A percentile compares a stretch with the other conserved stretches of the same genome.
Conservation (phyloP, 768 basidiomycete genomes). For the Termitomyces titanicus region DNA sequence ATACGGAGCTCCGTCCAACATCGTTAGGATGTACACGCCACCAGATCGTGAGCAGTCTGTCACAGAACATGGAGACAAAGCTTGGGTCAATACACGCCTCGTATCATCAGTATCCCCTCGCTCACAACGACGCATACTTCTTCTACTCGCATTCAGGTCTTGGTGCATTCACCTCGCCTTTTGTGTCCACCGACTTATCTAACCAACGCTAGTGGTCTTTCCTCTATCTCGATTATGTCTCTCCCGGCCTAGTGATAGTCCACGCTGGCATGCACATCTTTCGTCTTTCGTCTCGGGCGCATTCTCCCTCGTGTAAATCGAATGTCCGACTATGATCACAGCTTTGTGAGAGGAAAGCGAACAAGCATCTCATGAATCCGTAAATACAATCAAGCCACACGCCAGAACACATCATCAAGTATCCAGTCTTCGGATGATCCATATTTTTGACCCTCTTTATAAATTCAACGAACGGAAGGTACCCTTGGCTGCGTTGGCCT, state of each 20-base stretch:
- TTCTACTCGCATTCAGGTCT: too few relatives aligned
- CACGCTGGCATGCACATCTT: slow-evolving; percentile 14
- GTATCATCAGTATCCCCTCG: too few relatives aligned
- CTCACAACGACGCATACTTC: too few relatives aligned
- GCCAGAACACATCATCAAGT: slow-evolving; percentile 42
- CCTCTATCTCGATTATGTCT: slow-evolving; percentile 59
- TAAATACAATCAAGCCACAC: not conserved
- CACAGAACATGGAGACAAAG: slow-evolving; percentile 39
- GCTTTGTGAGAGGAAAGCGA: slow-evolving; percentile 19
- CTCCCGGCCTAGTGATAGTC: slow-evolving; percentile 45
- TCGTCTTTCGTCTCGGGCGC: slow-evolving; percentile 24
- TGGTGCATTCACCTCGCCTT: slow-evolving; percentile 55
- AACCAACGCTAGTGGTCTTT: slow-evolving; percentile 51
- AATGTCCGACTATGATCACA: not conserved
- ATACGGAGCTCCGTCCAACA: not conserved
- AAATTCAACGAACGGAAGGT: slow-evolving; percentile 21
- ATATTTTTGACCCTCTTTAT: slow-evolving; percentile 33
- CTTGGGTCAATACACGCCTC: slow-evolving; percentile 51
- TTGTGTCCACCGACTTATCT: slow-evolving; percentile 65
- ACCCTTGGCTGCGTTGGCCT: slow-evolving; percentile 50
- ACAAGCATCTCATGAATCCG: slow-evolving; percentile 23
- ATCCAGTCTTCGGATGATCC: slow-evolving; percentile 35
- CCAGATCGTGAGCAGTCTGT: slow-evolving; percentile 48
- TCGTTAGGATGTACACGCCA: slow-evolving; percentile 50
- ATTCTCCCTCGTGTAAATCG: not conserved